Evolutionary conservation across 108 stramenopile species (phyloP).

Genomic region (Hondaea fermentalgiana): DNA sequence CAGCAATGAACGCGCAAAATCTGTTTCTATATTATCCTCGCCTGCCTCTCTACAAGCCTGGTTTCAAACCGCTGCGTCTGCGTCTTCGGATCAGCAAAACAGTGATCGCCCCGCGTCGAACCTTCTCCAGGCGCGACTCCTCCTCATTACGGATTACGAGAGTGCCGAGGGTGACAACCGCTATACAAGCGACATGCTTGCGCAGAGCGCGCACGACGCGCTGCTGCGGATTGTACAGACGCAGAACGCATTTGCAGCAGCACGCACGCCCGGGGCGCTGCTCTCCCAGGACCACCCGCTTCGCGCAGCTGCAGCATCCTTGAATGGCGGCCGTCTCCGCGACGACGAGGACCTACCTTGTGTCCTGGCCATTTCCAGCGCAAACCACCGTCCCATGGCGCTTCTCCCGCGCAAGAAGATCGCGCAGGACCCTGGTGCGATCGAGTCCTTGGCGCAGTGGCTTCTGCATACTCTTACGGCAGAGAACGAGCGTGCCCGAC

Average conservation of each 20-base stretch:
- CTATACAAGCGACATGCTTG: neutral
- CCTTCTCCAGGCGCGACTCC: no score
- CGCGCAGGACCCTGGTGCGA: neutral
- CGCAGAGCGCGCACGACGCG: neutral
- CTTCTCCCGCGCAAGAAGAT: neutral
- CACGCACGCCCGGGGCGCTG: neutral
- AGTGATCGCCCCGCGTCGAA: no score
- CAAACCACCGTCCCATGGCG: neutral
- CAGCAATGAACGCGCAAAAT: neutral
- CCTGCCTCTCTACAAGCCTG: neutral
- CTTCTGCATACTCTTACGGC: neutral
- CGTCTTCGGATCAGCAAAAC: no score
- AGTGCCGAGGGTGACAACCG: no score
- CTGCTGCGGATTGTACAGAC: neutral
- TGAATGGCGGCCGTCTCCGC: neutral
- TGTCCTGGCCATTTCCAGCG: neutral
- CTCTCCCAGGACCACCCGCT: neutral
- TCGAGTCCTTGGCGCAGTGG: neutral
- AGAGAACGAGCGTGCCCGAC: neutral
- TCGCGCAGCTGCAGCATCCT: neutral
- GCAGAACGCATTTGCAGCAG: neutral
- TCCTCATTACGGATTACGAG: no score
- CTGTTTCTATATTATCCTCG: neutral
- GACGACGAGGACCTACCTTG: neutral
- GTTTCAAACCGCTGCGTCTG: no score